Percentiles rank a stretch among this genome's conserved stretches.
These are phyloP conservation scores for Yarrowia hollandica DNA, from an alignment of 805 yeast genomes.

Conservation along the genomic window DNA sequence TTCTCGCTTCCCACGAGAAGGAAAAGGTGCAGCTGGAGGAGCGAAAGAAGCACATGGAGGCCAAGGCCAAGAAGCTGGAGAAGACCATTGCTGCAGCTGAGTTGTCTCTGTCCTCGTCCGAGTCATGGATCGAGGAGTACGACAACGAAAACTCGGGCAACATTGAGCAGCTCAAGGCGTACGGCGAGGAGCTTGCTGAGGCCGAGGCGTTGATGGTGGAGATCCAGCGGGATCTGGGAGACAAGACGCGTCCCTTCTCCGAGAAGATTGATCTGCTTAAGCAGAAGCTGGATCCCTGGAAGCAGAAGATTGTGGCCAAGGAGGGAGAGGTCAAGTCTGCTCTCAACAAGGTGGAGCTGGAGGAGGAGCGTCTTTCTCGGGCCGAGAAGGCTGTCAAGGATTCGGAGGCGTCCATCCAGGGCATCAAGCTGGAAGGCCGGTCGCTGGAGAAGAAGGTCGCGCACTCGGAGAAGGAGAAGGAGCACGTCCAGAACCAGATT, in stretches of 20 bases:
- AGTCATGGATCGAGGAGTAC: conserved; percentile 50
- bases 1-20: conserved; percentile 49
- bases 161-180: conserved; percentile 47
- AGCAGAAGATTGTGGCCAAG: conserved; percentile 60
- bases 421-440: conserved; percentile 51
- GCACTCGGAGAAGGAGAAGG: conserved; percentile 51
- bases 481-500: conserved; percentile 55
- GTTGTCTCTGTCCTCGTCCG: conserved; percentile 48
- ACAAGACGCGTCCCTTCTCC: conserved; percentile 69
- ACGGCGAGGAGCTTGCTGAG: conserved; percentile 48
- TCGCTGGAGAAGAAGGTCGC: conserved; percentile 50
- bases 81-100: conserved; percentile 55
- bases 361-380: conserved; percentile 50
- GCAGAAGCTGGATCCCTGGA: conserved; percentile 79
- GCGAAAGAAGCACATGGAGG: conserved; percentile 62
- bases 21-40: conserved; percentile 73
- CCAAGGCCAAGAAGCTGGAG: conserved; percentile 58
- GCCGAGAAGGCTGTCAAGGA: conserved; percentile 49
- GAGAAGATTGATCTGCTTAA: conserved; percentile 64
- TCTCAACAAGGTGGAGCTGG: conserved; percentile 61
- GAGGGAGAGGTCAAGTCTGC: conserved; percentile 66
- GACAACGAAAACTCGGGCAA: conserved; percentile 49
- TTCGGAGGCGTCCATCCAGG: conserved; percentile 48
- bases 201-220: conserved; percentile 63
- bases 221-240: conserved; percentile 65